phyloP scores from a whole-genome alignment of 1,284 basidiomycete species.

The Leucocoprinus gongylophorus region DNA sequence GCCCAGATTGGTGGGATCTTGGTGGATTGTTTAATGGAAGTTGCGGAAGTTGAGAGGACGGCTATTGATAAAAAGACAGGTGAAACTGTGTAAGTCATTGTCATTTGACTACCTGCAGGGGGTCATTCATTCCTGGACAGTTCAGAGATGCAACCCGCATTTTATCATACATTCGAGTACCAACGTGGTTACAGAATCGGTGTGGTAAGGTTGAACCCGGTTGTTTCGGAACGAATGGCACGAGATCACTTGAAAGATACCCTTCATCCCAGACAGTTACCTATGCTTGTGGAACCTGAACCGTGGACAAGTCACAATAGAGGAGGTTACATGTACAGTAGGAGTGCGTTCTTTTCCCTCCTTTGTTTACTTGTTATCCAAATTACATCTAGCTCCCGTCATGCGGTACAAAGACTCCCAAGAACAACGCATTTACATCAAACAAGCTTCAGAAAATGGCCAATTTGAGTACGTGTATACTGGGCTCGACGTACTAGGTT shows the following conservation, averaged over 20 bases:
- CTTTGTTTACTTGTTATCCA: slow-evolving; percentile 3
- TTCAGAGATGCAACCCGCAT: slow-evolving; percentile 83
- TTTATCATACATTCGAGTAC: slow-evolving; percentile 92
- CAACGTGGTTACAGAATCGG: slow-evolving; percentile 88
- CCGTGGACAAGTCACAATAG: slow-evolving; percentile 78
- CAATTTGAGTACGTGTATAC: slow-evolving; percentile 84
- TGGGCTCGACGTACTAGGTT: slow-evolving; percentile 89
- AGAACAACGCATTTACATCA: slow-evolving; percentile 82
- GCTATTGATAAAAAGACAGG: slow-evolving; percentile 50
- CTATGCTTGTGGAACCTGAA: slow-evolving; percentile 91
- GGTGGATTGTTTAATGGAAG: slow-evolving; percentile 79
- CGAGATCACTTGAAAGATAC: slow-evolving; percentile 73
- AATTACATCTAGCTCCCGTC: slow-evolving; percentile 42
- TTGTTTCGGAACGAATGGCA: slow-evolving; percentile 72
- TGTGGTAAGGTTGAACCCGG: slow-evolving; percentile 83
- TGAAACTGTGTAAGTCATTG: slow-evolving; percentile 45
- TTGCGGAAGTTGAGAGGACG: slow-evolving; percentile 71
- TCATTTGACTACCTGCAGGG: neutral
- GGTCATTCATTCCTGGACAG: slow-evolving; percentile 30
- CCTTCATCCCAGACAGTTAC: slow-evolving; percentile 89
- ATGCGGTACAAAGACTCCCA: slow-evolving; percentile 94
- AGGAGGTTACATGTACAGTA: slow-evolving; percentile 82
- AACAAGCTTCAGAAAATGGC: slow-evolving; percentile 67
- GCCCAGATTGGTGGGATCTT: slow-evolving; percentile 81
- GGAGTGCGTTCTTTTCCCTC: slow-evolving; percentile 40